A percentile compares a stretch with the other conserved stretches of the same genome.
Conservation (phyloP, 257 asterid species). For the Jacaranda copaia region DNA sequence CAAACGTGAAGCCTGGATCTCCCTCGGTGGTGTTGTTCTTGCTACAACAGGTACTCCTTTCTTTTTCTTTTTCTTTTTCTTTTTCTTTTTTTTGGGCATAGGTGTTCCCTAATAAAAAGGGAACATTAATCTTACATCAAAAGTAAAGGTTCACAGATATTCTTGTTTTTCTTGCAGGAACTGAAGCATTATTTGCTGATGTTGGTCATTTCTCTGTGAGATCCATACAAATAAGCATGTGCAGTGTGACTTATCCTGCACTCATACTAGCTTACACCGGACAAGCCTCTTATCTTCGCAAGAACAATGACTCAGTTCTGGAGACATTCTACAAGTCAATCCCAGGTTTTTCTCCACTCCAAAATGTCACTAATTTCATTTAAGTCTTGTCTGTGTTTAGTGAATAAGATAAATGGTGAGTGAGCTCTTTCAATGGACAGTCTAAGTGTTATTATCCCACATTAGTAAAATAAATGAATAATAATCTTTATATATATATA, state of each 20-base stretch:
- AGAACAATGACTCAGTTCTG: constrained; percentile 33
- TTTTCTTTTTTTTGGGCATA: too few relatives aligned
- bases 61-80: too few relatives aligned
- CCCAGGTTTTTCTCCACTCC: constrained; percentile 45
- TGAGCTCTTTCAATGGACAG: too few relatives aligned
- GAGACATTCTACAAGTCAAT: constrained; percentile 59
- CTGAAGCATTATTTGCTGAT: constrained; percentile 78
- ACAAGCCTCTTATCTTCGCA: constrained; percentile 63
- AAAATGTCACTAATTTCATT: neutral
- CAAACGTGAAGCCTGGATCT: constrained; percentile 59
- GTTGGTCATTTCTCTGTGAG: constrained; percentile 71
- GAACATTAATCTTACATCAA: too few relatives aligned
- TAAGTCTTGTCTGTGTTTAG: too few relatives aligned
- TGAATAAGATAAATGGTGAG: too few relatives aligned
- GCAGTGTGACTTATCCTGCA: constrained; percentile 54
- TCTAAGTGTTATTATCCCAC: too few relatives aligned
- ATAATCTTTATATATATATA: too few relatives aligned
- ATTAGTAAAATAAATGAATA: too few relatives aligned
- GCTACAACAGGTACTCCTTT: constrained; percentile 53
- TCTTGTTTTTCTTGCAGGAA: constrained; percentile 40
- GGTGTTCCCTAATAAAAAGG: too few relatives aligned
- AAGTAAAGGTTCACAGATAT: neutral
- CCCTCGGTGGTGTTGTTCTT: constrained; percentile 71
- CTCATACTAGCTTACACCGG: constrained; percentile 59
- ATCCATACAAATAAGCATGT: constrained; percentile 63